These are phyloP conservation scores for Ophiostoma australiae DNA, from an alignment of 2,329 filamentous ascomycete species.

Conservation along the genomic window DNA sequence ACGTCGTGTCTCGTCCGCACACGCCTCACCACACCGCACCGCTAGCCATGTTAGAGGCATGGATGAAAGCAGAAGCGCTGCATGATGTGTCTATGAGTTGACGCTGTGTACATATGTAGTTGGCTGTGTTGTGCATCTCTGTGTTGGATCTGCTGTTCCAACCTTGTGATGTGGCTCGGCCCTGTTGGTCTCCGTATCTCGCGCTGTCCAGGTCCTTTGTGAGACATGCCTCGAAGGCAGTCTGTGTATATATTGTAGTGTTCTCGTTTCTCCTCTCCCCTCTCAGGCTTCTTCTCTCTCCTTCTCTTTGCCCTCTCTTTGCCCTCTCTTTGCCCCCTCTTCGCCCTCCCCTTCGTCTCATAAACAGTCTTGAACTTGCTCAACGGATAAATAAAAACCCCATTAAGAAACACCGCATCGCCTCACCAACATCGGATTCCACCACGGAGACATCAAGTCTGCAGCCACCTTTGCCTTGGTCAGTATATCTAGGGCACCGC, in stretches of 20 bases:
- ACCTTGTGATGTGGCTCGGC: background rate
- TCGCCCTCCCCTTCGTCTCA: background rate
- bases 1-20: background rate
- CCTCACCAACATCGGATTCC: background rate
- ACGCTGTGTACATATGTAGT: background rate
- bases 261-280: background rate
- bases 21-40: background rate
- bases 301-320: background rate
- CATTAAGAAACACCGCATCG: too few species aligned
- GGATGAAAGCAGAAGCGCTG: background rate
- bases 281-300: background rate
- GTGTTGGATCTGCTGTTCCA: background rate
- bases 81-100: background rate
- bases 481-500: background rate
- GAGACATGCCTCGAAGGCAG: background rate
- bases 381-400: too few species aligned
- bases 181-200: constrained; percentile 8
- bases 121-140: background rate
- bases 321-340: background rate
- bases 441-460: background rate
- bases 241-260: background rate
- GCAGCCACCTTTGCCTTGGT: background rate
- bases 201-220: background rate
- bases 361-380: background rate
- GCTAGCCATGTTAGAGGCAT: background rate